These are phyloP conservation scores for Podaxis sp. DNA, from an alignment of 768 basidiomycete genomes.

Conservation along the genomic window DNA sequence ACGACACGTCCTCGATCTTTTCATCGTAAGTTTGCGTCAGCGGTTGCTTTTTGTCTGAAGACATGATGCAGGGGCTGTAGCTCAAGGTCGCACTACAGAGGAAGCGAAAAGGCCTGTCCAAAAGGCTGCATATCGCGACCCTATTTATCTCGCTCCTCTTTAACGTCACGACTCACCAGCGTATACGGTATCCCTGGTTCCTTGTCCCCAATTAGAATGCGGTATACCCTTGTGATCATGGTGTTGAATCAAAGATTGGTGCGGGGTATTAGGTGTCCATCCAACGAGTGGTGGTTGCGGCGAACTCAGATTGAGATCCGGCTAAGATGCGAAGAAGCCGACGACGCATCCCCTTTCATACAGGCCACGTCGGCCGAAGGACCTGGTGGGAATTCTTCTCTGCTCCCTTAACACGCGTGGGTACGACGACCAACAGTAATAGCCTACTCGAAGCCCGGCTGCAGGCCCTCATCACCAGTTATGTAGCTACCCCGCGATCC, in stretches of 20 bases:
- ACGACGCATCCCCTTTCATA: conserved; percentile 6
- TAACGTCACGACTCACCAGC: conserved; percentile 29
- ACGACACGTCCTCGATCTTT: conserved; percentile 29
- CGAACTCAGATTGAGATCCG: conserved; percentile 12
- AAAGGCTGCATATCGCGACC: neutral
- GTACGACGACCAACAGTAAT: neutral
- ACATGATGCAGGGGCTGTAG: conserved; percentile 10
- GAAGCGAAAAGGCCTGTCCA: conserved; percentile 9
- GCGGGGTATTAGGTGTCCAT: conserved; percentile 9
- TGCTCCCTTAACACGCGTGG: neutral
- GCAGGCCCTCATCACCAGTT: neutral
- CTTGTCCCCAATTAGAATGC: conserved; percentile 21
- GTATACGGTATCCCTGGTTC: conserved; percentile 21
- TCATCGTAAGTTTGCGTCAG: conserved; percentile 25
- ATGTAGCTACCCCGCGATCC: neutral
- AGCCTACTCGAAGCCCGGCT: neutral
- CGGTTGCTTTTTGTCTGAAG: conserved; percentile 16
- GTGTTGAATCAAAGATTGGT: conserved; percentile 12
- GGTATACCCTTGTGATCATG: conserved; percentile 25
- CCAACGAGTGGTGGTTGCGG: neutral
- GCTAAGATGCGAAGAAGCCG: neutral
- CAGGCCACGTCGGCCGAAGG: conserved; percentile 8
- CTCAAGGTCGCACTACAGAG: neutral
- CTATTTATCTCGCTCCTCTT: conserved; percentile 9
- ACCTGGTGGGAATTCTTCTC: conserved; percentile 9